phyloP scores from a whole-genome alignment of 2,329 filamentous ascomycete genomes.

The Claviceps paspali region DNA sequence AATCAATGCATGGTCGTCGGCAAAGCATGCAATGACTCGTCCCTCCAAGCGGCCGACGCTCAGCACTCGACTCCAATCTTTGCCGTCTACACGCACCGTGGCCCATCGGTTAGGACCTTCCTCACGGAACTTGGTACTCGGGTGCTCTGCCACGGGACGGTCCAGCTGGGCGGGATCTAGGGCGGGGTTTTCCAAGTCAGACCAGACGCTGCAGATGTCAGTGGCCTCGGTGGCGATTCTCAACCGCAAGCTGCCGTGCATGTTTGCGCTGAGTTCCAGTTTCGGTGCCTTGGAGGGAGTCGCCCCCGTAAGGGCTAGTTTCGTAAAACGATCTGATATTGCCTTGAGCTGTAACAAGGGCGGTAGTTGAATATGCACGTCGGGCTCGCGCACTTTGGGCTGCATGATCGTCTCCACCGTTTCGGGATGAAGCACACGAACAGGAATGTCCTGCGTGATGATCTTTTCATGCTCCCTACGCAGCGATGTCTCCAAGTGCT shows the following conservation, averaged over 20 bases:
- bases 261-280: constrained; percentile 80
- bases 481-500: constrained; percentile 40
- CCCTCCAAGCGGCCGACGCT: constrained; percentile 83
- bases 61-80: constrained; percentile 88
- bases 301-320: constrained; percentile 47
- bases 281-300: constrained; percentile 39
- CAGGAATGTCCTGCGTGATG: constrained; percentile 91
- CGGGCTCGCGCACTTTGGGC: constrained; percentile 76
- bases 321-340: constrained; percentile 91
- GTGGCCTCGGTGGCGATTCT: constrained; percentile 71
- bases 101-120: constrained; percentile 75
- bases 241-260: constrained; percentile 75
- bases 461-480: constrained; percentile 70
- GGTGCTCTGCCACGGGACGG: constrained; percentile 61
- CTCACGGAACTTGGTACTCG: constrained; percentile 62
- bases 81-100: constrained; percentile 77
- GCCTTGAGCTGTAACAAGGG: constrained; percentile 78
- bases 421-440: constrained; percentile 70
- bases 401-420: constrained; percentile 90
- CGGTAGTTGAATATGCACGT: constrained; percentile 85
- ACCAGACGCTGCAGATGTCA: constrained; percentile 76
- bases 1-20: constrained; percentile 64
- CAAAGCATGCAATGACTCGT: constrained; percentile 83
- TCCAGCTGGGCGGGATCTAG: constrained; percentile 65
- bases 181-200: constrained; percentile 71